Evolutionary conservation across 192 early-diverging fungal species (phyloP).

Genomic region (Coemansia sp.): DNA sequence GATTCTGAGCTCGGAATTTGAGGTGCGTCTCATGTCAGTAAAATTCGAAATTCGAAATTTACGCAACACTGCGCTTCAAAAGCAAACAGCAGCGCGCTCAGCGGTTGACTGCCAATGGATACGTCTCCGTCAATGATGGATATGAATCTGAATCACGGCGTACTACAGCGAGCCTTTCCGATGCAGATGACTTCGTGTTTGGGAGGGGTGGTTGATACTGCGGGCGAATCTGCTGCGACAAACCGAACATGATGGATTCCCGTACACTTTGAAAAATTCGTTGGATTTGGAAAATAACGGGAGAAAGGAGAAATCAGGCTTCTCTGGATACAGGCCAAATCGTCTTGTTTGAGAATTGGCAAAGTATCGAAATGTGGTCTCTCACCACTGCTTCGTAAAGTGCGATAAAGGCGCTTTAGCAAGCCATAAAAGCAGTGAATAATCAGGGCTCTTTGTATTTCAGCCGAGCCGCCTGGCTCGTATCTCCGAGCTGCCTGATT

Average conservation of each 20-base stretch:
- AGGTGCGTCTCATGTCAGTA: not conserved
- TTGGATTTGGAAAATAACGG: conserved; percentile 1
- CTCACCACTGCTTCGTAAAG: not conserved
- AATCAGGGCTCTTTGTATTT: no score
- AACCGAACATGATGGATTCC: not conserved
- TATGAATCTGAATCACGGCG: not conserved
- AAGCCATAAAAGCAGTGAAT: no score
- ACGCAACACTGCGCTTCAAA: not conserved
- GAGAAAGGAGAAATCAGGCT: conserved; percentile 1
- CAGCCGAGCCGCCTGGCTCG: no score
- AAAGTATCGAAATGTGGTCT: not conserved
- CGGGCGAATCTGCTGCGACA: not conserved
- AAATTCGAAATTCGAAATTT: not conserved
- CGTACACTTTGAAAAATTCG: conserved; percentile 2
- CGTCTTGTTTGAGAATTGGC: not conserved
- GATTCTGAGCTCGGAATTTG: not conserved
- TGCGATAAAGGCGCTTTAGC: no score
- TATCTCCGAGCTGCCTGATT: no score
- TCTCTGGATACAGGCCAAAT: not conserved
- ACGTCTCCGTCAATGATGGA: not conserved
- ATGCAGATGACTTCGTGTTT: not conserved
- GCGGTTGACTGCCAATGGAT: not conserved
- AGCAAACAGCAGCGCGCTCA: not conserved
- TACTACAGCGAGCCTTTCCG: not conserved
- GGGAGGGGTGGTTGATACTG: not conserved